Conservation (phyloP, 257 asterid species). For the Nemophila menziesii region DNA sequence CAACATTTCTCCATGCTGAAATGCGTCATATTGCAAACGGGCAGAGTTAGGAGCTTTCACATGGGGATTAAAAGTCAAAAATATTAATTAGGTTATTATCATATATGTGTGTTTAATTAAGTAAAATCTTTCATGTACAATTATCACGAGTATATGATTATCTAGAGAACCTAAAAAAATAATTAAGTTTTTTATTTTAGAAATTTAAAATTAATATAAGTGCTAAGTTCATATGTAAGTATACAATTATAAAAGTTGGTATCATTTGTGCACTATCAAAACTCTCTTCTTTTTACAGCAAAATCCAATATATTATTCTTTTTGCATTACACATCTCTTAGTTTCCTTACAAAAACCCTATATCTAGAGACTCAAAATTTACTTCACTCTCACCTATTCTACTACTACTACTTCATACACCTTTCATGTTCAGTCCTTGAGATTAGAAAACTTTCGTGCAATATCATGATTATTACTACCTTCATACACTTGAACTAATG, state of each 20-base stretch:
- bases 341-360: neutral
- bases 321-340: neutral
- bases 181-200: too few relatives aligned
- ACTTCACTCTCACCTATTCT: neutral
- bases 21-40: too few relatives aligned
- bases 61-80: too few relatives aligned
- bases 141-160: neutral
- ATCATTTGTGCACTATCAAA: neutral
- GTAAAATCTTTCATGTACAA: too few relatives aligned
- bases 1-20: neutral
- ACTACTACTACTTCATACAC: neutral
- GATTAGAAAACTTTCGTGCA: conserved; percentile 41
- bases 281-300: neutral
- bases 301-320: neutral
- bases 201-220: too few relatives aligned
- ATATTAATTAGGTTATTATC: too few relatives aligned
- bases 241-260: too few relatives aligned
- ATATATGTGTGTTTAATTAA: too few relatives aligned
- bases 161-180: neutral
- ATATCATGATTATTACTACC: conserved; percentile 28
- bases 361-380: neutral
- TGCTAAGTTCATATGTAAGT: too few relatives aligned
- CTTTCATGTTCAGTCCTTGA: conserved; percentile 12
- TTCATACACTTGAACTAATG: conserved; percentile 49
- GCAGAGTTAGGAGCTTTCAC: too few relatives aligned